Base-by-base conservation (phyloP, 2,329 filamentous ascomycete species). In the Beauveria asiatica region DNA sequence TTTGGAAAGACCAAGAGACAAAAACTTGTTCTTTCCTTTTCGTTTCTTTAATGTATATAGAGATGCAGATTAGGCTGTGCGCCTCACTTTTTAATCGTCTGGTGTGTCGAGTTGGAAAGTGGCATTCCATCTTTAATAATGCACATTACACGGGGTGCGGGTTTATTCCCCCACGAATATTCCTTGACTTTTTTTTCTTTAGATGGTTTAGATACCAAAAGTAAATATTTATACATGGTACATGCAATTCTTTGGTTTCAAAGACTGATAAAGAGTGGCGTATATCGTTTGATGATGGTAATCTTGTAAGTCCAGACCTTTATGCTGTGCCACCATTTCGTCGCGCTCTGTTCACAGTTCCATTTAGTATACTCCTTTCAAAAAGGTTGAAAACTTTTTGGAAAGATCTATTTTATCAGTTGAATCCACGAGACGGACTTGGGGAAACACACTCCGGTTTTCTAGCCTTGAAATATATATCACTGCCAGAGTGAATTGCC, bases 131-230 rank as follows among this genome's bases (percentile, higher is more conserved):
- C 49, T 59, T 59, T 53, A 59, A 37, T 53, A 59, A 37, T 59
- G 57, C 50, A 59, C 57, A 59, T 59, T 41, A n/a, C 37, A 52
- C 25, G 13, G 21, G 27, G 25, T 52, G 57, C 49, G 50, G 39
- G 42, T n/a, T 53, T 21, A n/a, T 17, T 7, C 42, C 42, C 57
- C 49, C 42, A 59, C 42, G 57, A 59, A 59, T 59, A 59, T 59
- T 54, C 25, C 53, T 54, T 21, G n/a, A 25, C 41, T 33, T 44
- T 17, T 54, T 52, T 53, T 66, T 62, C 61, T 57, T 64, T 65
- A 64, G 30, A 58, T 66, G 66, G 65, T 62, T 67, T 66, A 62
- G 63, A 67, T 68, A 66, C 62, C 63, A 67, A 64, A 65, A 62
- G 56, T 57, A 48, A 44, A 49, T 59, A 54, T 44, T 59, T 60